Percentiles rank a stretch among this genome's conserved stretches.
Conservation (phyloP, 2,329 filamentous ascomycete species). For the Byssothecium circinans region DNA sequence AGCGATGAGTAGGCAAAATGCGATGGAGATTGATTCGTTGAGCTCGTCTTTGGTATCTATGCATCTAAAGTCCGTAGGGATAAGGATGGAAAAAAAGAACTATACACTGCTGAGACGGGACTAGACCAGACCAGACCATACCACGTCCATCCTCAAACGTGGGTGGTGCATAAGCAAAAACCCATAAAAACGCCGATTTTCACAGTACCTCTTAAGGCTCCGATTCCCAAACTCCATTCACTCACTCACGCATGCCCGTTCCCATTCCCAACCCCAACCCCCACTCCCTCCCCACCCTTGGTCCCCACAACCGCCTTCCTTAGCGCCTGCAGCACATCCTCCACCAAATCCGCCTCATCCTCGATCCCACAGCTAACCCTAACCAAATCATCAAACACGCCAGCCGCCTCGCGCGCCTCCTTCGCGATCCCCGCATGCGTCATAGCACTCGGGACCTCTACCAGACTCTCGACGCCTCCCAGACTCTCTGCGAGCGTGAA, state of each 20-base stretch:
- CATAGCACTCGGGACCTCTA: slow-evolving; percentile 93
- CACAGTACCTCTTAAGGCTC: no score
- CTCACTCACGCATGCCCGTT: no score
- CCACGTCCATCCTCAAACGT: no score
- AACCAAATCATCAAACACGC: slow-evolving; percentile 93
- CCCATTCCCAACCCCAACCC: slow-evolving; percentile 47
- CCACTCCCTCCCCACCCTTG: slow-evolving; percentile 34
- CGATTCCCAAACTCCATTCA: no score
- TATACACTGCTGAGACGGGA: no score
- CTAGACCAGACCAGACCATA: no score
- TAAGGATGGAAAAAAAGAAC: no score
- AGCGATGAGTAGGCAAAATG: slow-evolving; percentile 23
- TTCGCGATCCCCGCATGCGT: slow-evolving; percentile 93
- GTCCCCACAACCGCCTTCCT: slow-evolving; percentile 67
- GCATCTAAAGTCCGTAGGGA: no score
- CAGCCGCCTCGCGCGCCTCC: slow-evolving; percentile 86
- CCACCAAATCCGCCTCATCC: slow-evolving; percentile 79
- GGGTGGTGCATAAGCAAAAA: no score
- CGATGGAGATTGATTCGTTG: slow-evolving; percentile 4
- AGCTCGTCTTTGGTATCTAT: no score
- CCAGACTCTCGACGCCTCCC: slow-evolving; percentile 87
- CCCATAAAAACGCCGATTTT: no score
- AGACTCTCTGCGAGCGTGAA: slow-evolving; percentile 93
- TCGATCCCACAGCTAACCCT: slow-evolving; percentile 93
- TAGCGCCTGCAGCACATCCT: slow-evolving; percentile 80